A percentile compares a stretch with the other conserved stretches of the same genome.
phyloP scores from a whole-genome alignment of 2,329 filamentous ascomycete species.

The Ascochyta fabae region DNA sequence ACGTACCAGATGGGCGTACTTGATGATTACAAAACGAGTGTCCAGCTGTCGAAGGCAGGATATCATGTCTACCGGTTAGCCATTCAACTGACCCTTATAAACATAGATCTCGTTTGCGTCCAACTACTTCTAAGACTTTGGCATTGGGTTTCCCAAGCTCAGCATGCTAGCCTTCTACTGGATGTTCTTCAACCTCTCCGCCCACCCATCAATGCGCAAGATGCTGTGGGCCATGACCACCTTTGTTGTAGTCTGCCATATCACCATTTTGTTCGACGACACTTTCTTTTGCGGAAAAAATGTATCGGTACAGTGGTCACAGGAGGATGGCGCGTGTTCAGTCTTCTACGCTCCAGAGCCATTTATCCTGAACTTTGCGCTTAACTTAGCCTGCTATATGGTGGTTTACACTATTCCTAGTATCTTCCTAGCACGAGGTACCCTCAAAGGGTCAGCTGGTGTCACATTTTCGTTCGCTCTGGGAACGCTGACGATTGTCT shows the following conservation, averaged over 20 bases:
- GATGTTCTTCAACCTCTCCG: constrained; percentile 28
- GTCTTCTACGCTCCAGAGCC: constrained; percentile 33
- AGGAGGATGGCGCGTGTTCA: constrained; percentile 31
- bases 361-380: constrained; percentile 35
- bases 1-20: constrained; percentile 28
- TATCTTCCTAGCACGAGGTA: constrained; percentile 18
- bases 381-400: constrained; percentile 31
- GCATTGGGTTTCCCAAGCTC: constrained; percentile 35
- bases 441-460: constrained; percentile 18
- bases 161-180: constrained; percentile 36
- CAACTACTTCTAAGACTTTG: constrained; percentile 35
- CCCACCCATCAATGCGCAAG: constrained; percentile 28
- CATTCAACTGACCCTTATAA: not conserved
- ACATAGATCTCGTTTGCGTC: constrained; percentile 31
- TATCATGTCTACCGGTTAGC: not conserved
- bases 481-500: constrained; percentile 27
- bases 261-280: constrained; percentile 31
- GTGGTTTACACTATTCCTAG: constrained; percentile 26
- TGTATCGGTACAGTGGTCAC: constrained; percentile 29
- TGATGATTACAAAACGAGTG: constrained; percentile 26
- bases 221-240: constrained; percentile 29
- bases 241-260: constrained; percentile 28
- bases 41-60: constrained; percentile 28
- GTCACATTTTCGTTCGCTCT: constrained; percentile 25
- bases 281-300: constrained; percentile 30